A percentile compares a stretch with the other conserved stretches of the same genome.
Evolutionary conservation across 495 filamentous ascomycete genomes (phyloP).

Genomic region (Clohesyomyces aquaticus): DNA sequence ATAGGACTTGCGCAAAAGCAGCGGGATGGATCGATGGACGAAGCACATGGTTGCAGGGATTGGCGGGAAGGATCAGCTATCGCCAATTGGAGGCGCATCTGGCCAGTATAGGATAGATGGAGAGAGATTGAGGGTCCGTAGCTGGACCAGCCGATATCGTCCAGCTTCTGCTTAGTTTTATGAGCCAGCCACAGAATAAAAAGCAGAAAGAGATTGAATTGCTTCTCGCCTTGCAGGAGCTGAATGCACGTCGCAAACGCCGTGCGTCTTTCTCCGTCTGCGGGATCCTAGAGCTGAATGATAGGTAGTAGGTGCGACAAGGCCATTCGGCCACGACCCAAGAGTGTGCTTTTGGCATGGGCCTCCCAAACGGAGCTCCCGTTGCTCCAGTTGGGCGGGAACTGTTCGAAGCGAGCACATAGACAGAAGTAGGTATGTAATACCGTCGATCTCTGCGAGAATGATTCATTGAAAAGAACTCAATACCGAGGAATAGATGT

Average conservation of each 20-base stretch:
- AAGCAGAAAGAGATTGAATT: neutral
- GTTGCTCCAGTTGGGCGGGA: neutral
- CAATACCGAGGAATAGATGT: neutral
- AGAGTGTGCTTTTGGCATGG: neutral
- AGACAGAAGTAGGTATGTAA: neutral
- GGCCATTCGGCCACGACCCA: neutral
- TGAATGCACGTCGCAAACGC: neutral
- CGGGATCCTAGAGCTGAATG: neutral
- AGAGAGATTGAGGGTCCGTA: neutral
- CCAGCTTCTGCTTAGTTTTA: conserved; percentile 11
- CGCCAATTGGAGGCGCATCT: neutral
- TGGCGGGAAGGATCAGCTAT: neutral
- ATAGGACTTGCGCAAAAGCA: neutral
- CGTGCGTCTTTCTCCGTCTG: neutral
- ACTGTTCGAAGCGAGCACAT: neutral
- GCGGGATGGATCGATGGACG: neutral
- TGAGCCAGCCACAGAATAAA: neutral
- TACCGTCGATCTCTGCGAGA: neutral
- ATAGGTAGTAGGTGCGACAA: too few species aligned
- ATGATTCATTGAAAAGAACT: neutral
- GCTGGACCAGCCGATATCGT: conserved; percentile 5
- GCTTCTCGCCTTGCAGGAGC: neutral
- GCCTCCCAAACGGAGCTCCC: neutral
- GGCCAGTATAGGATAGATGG: neutral
- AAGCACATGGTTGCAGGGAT: neutral